Base-by-base conservation (phyloP, 2,329 filamentous ascomycete species). In the Paramyrothecium sp. region DNA sequence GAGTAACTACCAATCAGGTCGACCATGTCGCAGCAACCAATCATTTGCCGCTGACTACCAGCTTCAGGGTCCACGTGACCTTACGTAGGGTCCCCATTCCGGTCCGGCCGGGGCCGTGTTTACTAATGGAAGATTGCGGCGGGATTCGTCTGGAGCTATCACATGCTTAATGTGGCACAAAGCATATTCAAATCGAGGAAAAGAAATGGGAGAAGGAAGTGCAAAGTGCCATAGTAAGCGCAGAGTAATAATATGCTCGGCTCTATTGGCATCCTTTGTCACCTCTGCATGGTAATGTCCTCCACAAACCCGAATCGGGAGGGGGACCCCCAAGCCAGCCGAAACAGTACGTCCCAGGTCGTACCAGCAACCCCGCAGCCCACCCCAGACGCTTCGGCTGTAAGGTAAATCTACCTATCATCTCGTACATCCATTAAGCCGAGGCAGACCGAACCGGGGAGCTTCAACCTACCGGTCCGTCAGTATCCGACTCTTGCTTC, bases 391-490 rank as follows among this genome's bases (percentile, higher is more conserved):
- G 26, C 26, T 30, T 10, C 26, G 26, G 26, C 26, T 5, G 26
- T 30, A 30, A 30, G 26, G 20, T 26, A 49, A 13, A 51, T 51
- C 21, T 30, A 51, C 20, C 48, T 7, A 44, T 54, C 51, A 17
- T 19, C 34, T 46, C 49, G 47, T 50, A 53, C 68, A 68, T 70
- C 63, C 66, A 64, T 64, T 68, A 73, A 75, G 72, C 73, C 73
- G 73, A 75, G 64, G 69, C 65, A 66, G 66, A 65, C 73, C 73
- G 73, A 72, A 61, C 58, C 54, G 54, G 60, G 60, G 38, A 44
- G 38, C 38, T 44, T 44, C 38, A 44, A 16, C 13, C 38, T 44
- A 16, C n/a, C 38, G 56, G 56, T 51, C 51, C 38, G 38, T 19
- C 38, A 44, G 5, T 44, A 44, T 44, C 38, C 38, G 38, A 17